Conservation (phyloP, 75 land plant species). For the Pinus albicaulis region DNA sequence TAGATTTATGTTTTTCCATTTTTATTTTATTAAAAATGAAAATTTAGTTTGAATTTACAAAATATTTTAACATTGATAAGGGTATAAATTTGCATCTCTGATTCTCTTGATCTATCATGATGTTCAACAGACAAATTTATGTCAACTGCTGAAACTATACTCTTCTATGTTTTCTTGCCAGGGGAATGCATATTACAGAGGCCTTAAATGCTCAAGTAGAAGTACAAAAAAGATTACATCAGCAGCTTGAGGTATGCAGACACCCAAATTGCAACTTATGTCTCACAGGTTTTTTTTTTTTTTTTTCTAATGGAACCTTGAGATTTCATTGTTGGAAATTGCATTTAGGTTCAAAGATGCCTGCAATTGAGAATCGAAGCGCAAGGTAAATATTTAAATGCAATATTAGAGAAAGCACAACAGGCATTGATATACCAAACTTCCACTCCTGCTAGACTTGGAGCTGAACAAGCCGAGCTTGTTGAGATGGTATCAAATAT, state of each 20-base stretch:
- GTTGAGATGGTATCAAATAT: slow-evolving; percentile 31
- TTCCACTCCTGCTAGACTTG: slow-evolving; percentile 21
- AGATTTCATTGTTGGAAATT: not conserved
- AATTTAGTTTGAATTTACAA: too few species aligned
- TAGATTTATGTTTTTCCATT: too few species aligned
- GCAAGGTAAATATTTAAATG: slow-evolving; percentile 39
- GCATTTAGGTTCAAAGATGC: slow-evolving; percentile 27
- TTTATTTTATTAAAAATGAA: too few species aligned
- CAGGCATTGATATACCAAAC: slow-evolving; percentile 26
- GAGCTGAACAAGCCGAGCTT: slow-evolving; percentile 35
- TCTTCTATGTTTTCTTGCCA: not conserved
- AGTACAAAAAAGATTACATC: slow-evolving; percentile 15
- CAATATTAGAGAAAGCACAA: slow-evolving; percentile 34
- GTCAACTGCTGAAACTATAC: not conserved
- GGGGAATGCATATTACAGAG: slow-evolving; percentile 12
- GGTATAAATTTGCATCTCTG: too few species aligned
- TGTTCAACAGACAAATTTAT: not conserved
- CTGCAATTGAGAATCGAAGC: slow-evolving; percentile 41
- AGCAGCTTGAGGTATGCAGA: slow-evolving; percentile 15
- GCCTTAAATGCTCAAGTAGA: slow-evolving; percentile 14
- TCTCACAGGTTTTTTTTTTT: too few species aligned
- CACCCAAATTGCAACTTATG: too few species aligned
- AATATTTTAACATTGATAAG: too few species aligned
- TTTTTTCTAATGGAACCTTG: too few species aligned
- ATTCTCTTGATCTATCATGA: too few species aligned